These are phyloP conservation scores for Fonsecaea multimorphosa DNA, from an alignment of 2,329 filamentous ascomycete species.

Conservation along the genomic window DNA sequence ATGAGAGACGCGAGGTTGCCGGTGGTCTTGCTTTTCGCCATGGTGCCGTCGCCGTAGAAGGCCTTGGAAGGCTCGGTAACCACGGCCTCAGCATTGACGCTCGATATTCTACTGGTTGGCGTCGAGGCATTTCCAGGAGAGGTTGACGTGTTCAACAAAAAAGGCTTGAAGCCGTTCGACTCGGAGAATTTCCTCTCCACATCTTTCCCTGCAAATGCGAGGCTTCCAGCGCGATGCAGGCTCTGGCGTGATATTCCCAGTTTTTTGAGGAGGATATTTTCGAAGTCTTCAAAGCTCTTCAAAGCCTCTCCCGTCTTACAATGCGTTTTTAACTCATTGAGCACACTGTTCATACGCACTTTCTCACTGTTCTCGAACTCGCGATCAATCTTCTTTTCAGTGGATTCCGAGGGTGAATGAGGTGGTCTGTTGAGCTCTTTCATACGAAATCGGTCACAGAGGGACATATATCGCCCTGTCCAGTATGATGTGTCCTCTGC, in stretches of 20 bases:
- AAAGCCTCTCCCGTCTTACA: slow-evolving; percentile 33
- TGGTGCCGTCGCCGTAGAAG: slow-evolving; percentile 26
- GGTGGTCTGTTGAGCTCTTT: slow-evolving; percentile 13
- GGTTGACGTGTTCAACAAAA: slow-evolving; percentile 14
- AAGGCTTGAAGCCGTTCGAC: slow-evolving; percentile 17
- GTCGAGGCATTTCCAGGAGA: slow-evolving; percentile 20
- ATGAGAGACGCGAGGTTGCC: slow-evolving; percentile 33
- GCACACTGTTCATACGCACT: slow-evolving; percentile 22
- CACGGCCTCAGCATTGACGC: slow-evolving; percentile 31
- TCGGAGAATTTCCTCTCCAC: neutral
- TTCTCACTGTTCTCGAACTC: slow-evolving; percentile 28
- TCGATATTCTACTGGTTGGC: slow-evolving; percentile 29
- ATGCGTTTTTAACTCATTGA: slow-evolving; percentile 27
- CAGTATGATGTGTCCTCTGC: slow-evolving; percentile 32
- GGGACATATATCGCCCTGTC: slow-evolving; percentile 35
- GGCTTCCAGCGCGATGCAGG: slow-evolving; percentile 20
- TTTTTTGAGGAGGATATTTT: slow-evolving; percentile 24
- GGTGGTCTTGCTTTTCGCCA: slow-evolving; percentile 38
- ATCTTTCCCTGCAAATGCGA: slow-evolving; percentile 2
- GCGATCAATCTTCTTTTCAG: slow-evolving; percentile 18
- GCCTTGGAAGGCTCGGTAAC: slow-evolving; percentile 13
- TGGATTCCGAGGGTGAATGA: slow-evolving; percentile 6
- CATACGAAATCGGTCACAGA: slow-evolving; percentile 32
- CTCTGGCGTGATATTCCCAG: slow-evolving; percentile 16
- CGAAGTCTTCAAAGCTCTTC: slow-evolving; percentile 35